Evolutionary conservation across 2,329 filamentous ascomycete genomes (phyloP).

Genomic region (Penicillium capsulatum): DNA sequence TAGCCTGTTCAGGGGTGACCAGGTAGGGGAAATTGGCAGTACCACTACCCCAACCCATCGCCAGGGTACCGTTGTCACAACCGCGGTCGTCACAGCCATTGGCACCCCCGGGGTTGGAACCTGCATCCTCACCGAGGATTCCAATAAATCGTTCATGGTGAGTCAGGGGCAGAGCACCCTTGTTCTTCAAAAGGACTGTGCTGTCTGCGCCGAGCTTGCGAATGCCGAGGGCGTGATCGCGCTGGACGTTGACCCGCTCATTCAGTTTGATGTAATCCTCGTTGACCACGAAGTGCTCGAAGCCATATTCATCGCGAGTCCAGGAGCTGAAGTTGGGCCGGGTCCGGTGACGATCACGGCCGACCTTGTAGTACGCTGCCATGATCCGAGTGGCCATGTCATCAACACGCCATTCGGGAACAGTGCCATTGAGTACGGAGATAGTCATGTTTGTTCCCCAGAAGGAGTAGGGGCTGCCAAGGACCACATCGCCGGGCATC

Average conservation of each 20-base stretch:
- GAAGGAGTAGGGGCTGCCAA: conserved; percentile 67
- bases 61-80: conserved; percentile 57
- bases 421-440: conserved; percentile 80
- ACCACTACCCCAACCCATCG: conserved; percentile 62
- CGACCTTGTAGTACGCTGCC: conserved; percentile 62
- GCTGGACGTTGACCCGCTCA: conserved; percentile 77
- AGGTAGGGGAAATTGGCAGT: conserved; percentile 60
- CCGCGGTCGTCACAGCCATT: conserved; percentile 73
- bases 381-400: conserved; percentile 86
- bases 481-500: conserved; percentile 77
- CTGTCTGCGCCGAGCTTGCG: conserved; percentile 73
- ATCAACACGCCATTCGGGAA: conserved; percentile 81
- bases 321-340: conserved; percentile 84
- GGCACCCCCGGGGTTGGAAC: conserved; percentile 66
- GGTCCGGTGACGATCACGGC: conserved; percentile 49
- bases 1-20: conserved; percentile 58
- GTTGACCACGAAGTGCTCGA: conserved; percentile 59
- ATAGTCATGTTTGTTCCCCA: conserved; percentile 87
- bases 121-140: conserved; percentile 79
- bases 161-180: conserved; percentile 68
- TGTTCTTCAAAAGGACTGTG: conserved; percentile 87
- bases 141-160: conserved; percentile 68
- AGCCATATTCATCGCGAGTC: conserved; percentile 72
- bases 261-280: conserved; percentile 65
- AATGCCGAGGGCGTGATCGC: conserved; percentile 67